Evolutionary conservation across 306 rosid species (phyloP).

Genomic region (Alnus rubra): DNA sequence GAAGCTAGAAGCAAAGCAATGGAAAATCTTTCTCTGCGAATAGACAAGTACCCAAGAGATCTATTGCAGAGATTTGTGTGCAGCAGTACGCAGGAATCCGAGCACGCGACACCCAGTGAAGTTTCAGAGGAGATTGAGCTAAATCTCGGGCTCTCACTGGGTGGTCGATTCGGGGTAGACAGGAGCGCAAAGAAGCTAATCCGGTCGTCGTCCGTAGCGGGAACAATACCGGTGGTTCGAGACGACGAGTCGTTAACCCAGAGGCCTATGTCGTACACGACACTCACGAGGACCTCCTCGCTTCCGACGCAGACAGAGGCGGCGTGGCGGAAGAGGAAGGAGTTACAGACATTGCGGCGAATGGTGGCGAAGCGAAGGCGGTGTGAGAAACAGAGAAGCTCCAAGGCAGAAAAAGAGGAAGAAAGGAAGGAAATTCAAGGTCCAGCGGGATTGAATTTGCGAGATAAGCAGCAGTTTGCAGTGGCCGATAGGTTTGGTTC

Average conservation of each 20-base stretch:
- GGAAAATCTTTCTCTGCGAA: slow-evolving; percentile 42
- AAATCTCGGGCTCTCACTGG: slow-evolving; percentile 84
- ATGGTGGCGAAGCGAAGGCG: slow-evolving; percentile 88
- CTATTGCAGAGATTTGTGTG: slow-evolving; percentile 63
- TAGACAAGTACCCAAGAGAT: slow-evolving; percentile 76
- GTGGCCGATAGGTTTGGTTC: slow-evolving; percentile 24
- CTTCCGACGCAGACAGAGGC: slow-evolving; percentile 93
- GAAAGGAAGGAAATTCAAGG: slow-evolving; percentile 40
- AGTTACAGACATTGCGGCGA: slow-evolving; percentile 77
- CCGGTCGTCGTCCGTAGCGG: slow-evolving; percentile 76
- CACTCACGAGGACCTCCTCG: slow-evolving; percentile 63
- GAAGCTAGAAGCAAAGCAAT: slow-evolving; percentile 45
- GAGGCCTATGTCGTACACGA: slow-evolving; percentile 33
- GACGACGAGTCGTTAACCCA: slow-evolving; percentile 34
- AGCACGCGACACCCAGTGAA: slow-evolving; percentile 17
- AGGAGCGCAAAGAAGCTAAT: slow-evolving; percentile 56
- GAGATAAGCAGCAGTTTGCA: slow-evolving; percentile 23
- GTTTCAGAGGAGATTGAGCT: slow-evolving; percentile 69
- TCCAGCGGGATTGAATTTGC: slow-evolving; percentile 30
- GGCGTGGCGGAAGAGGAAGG: slow-evolving; percentile 97
- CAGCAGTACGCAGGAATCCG: slow-evolving; percentile 28
- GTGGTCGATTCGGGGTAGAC: slow-evolving; percentile 89
- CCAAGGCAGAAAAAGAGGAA: slow-evolving; percentile 52
- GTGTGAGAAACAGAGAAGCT: slow-evolving; percentile 77
- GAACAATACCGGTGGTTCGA: slow-evolving; percentile 61